Percentiles rank a stretch among this genome's conserved stretches.
phyloP scores from a whole-genome alignment of 768 basidiomycete species.

The Boletus edulis region DNA sequence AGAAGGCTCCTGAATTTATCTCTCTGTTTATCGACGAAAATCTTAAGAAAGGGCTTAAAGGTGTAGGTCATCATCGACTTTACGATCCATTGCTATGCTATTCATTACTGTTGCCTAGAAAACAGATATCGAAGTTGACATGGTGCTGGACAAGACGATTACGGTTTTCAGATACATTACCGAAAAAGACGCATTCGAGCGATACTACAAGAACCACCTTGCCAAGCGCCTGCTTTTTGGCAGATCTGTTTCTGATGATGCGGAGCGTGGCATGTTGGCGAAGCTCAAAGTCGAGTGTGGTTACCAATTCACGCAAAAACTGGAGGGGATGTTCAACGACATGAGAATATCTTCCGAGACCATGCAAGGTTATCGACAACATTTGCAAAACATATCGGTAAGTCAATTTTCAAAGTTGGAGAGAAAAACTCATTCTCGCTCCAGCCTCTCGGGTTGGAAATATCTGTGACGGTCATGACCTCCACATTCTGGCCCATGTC shows the following conservation, averaged over 20 bases:
- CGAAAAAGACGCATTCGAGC: constrained; percentile 97
- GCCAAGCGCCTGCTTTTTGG: constrained; percentile 86
- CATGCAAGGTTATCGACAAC: constrained; percentile 67
- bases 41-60: constrained; percentile 90
- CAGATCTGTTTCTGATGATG: constrained; percentile 94
- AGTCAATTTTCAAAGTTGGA: constrained; percentile 23
- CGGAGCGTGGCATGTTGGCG: constrained; percentile 94
- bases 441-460: constrained; percentile 73
- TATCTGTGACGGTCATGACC: constrained; percentile 91
- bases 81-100: not conserved
- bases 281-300: constrained; percentile 97
- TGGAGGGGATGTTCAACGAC: constrained; percentile 99
- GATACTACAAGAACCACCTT: constrained; percentile 95
- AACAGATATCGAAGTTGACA: constrained; percentile 90
- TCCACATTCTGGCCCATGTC: constrained; percentile 95
- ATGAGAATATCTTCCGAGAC: constrained; percentile 87
- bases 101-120: constrained; percentile 52
- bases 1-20: constrained; percentile 88
- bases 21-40: constrained; percentile 97
- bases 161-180: constrained; percentile 90
- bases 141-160: constrained; percentile 91
- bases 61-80: constrained; percentile 50
- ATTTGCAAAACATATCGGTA: constrained; percentile 61
- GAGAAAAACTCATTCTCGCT: constrained; percentile 7
- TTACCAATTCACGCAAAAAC: constrained; percentile 93